Base-by-base conservation (phyloP, 129 eudicot species). In the Centella asiatica region DNA sequence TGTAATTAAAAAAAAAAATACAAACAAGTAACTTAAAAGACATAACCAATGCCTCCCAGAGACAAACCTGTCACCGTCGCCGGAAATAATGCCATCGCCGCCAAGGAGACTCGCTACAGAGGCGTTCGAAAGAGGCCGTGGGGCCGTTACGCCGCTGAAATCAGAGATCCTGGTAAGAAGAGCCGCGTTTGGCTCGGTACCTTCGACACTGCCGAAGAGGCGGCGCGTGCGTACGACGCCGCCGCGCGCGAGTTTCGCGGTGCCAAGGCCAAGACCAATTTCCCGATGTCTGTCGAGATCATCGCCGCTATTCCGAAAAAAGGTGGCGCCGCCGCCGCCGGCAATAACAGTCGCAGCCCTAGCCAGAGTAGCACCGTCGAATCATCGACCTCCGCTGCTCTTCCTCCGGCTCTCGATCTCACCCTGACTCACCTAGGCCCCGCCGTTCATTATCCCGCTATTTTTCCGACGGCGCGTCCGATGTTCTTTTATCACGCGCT, bases 121-220 rank as follows among this genome's bases (percentile, higher is more conserved):
- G 88, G 88, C 10, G 88, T 82, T 0, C 49, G 88, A 26, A 82
- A 82, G 44, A 44, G 86, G 11, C 86, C 86, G 0, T 80, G 86
- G 86, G 86, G 86, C 7, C 82, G 86, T 13, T 80, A 78, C 62
- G 89, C 89, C 1, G 89, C 89, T 10, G 89, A 83, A 80, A 83
- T 83, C 55, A 73, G 88, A 20, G 88, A 82, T 72, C 88, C 88
- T 0, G 70, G 70, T 7, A 82, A 75, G 68, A 82, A 78, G 64
- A 82, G 78, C 71, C 88, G 88, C 28, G 88, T 82, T 2, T 82
- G 88, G 88, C 73, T 82, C 0, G 88, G 83, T 4, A 82, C 84
- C n/a, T 80, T 76, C 4, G 62, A 57, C 39, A 57, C 62, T 14
- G 45, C 62, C 0, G 45, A 33, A 57, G 62, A 57, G 62, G 62